Evolutionary conservation across 257 asterid genomes (phyloP).

Genomic region (Solanum verrucosum): DNA sequence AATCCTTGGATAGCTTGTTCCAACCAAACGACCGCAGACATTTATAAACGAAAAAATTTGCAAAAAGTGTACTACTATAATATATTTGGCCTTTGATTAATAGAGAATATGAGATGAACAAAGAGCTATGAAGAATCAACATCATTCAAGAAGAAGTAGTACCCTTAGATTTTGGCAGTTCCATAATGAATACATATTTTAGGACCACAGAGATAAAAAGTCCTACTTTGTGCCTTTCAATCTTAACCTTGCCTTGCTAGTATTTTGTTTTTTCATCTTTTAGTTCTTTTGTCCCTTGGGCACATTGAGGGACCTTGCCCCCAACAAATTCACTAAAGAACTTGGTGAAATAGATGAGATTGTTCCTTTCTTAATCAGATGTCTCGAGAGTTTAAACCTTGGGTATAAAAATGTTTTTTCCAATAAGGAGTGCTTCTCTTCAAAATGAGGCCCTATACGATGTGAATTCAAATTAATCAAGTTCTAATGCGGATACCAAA

Average conservation of each 20-base stretch:
- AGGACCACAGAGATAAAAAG: neutral
- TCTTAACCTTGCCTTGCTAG: neutral
- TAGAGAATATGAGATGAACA: neutral
- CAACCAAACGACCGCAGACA: too few relatives aligned
- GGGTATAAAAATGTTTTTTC: too few relatives aligned
- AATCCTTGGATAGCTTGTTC: too few relatives aligned
- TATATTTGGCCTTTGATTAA: too few relatives aligned
- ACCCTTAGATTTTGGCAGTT: neutral
- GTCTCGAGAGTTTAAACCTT: neutral
- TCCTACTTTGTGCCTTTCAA: neutral
- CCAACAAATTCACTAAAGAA: neutral
- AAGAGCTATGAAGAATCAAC: neutral
- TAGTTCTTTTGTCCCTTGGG: neutral
- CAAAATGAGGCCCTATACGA: neutral
- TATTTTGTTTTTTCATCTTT: neutral
- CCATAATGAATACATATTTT: neutral
- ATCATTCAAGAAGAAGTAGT: neutral
- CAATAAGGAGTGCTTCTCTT: neutral
- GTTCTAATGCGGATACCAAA: rapidly evolving
- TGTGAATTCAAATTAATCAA: too few relatives aligned
- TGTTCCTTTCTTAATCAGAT: too few relatives aligned
- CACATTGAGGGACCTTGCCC: neutral
- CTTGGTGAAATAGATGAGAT: neutral
- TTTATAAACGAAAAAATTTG: too few relatives aligned
- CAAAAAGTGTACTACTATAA: neutral